phyloP scores from a whole-genome alignment of 2,329 filamentous ascomycete species.

The Venturia aucupariae region DNA sequence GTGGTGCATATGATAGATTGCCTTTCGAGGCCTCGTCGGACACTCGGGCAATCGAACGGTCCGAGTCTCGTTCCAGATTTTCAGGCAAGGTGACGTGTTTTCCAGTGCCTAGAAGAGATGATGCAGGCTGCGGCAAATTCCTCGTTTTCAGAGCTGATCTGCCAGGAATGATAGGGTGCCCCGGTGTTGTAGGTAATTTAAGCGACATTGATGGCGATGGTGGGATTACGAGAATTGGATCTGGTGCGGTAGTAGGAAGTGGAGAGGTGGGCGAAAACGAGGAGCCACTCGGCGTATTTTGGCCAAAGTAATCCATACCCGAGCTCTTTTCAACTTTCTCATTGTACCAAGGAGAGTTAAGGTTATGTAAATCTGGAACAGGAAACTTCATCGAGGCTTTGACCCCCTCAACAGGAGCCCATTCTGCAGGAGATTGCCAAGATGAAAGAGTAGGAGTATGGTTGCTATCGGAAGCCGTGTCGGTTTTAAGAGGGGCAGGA shows the following conservation, averaged over 20 bases:
- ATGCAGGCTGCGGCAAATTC: background rate
- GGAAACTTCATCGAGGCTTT: background rate
- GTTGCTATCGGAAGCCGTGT: background rate
- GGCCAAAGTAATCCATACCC: constrained; percentile 21
- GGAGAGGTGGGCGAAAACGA: background rate
- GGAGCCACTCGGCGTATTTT: background rate
- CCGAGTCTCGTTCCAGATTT: background rate
- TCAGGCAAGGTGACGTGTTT: constrained; percentile 9
- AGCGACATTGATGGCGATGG: background rate
- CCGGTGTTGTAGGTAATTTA: background rate
- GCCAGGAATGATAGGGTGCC: background rate
- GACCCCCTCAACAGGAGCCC: background rate
- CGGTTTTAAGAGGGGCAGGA: background rate
- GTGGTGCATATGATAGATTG: background rate
- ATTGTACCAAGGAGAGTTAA: constrained; percentile 30
- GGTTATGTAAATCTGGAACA: constrained; percentile 28
- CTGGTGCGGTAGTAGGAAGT: background rate
- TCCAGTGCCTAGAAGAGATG: background rate
- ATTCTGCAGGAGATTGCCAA: constrained; percentile 12
- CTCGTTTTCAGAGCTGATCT: background rate
- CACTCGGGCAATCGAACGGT: background rate
- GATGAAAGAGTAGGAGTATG: background rate
- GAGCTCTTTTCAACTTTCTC: constrained; percentile 18
- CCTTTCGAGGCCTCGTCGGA: background rate
- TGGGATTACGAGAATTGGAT: background rate